Percentiles rank a stretch among this genome's conserved stretches.
Conservation (phyloP, 1,284 basidiomycete species). For the Irpex lacteus region DNA sequence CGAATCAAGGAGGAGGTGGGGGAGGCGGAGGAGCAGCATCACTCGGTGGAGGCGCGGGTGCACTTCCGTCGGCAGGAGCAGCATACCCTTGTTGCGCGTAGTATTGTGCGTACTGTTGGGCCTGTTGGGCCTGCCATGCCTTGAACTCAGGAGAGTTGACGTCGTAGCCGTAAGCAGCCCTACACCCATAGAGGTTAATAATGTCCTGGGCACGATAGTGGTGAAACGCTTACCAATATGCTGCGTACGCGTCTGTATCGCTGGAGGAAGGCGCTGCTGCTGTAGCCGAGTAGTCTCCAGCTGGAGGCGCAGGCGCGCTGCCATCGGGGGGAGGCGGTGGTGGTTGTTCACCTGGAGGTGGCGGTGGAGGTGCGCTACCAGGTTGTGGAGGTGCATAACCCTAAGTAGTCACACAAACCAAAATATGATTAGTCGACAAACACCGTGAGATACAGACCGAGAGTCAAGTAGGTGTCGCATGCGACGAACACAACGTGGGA, state of each 20-base stretch:
- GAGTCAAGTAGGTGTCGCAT: constrained; percentile 19
- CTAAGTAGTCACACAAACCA: constrained; percentile 29
- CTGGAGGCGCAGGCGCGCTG: constrained; percentile 31
- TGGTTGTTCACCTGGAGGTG: constrained; percentile 59
- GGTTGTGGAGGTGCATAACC: constrained; percentile 63
- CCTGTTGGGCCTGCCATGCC: constrained; percentile 71
- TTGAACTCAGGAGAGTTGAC: constrained; percentile 81
- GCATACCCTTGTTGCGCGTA: constrained; percentile 47
- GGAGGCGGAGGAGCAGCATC: constrained; percentile 38
- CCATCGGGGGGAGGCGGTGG: constrained; percentile 54
- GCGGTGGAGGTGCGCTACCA: constrained; percentile 58
- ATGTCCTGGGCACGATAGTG: neutral
- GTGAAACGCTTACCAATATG: constrained; percentile 57
- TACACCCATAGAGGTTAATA: constrained; percentile 26
- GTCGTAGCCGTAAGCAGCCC: constrained; percentile 89
- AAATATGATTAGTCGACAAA: constrained; percentile 23
- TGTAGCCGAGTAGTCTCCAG: constrained; percentile 32
- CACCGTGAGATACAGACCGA: constrained; percentile 26
- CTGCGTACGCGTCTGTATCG: constrained; percentile 62
- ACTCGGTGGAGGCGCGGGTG: constrained; percentile 32
- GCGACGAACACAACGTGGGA: constrained; percentile 2
- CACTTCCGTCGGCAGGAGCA: constrained; percentile 19
- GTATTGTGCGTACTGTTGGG: constrained; percentile 70
- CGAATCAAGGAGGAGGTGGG: constrained; percentile 28
- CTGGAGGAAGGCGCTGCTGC: constrained; percentile 43